Evolutionary conservation across 768 basidiomycete genomes (phyloP), one percentile per base, ranked within the genome.

Genomic region (Pisolithus tinctorius): DNA sequence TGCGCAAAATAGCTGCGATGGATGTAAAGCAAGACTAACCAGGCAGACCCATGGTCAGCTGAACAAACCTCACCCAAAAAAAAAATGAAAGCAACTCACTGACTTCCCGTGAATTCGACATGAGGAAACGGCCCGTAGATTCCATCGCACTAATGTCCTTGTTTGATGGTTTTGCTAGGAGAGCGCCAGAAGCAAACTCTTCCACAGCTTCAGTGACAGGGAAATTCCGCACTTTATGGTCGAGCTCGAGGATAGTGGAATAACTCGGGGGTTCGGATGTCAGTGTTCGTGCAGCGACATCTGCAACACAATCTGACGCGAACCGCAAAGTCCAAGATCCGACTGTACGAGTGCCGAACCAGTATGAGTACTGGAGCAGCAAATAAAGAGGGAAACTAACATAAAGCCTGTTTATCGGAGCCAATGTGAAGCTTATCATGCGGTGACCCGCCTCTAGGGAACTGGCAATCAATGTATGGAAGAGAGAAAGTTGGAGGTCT

Each of bases 1-100:
- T 83, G 81, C 1, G 84, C 84, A 53, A 86, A 86, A 70, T 83
- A 87, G 50, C 75, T 75, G 25, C 83, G 75, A 57, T 84, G 83
- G 30, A 86, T 77, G 61, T 81, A 81, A 61, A 84, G 70, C 16
- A 84, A 69, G 23, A 81, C 82, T 83, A 46, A 0, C 38, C 29
- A 48, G 53, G 5, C 34, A 34, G 4, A 34, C 13, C 5, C 23
- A 29, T 7, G 27, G 26, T 36, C 53, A 42, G 38, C 46, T 25
- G 38, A 17, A 44, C 17, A 39, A 55, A 52, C 55, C 10, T 14
- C 29, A 34, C 27, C 20, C 0, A 25, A 3, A 47, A 23, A 20
- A 34, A 13, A 13, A 5, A 16, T 29, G 14, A 4, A 37, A 49
- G 49, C 46, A 52, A 62, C 70, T 69, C 42, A 73, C 71, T 56